A percentile compares a stretch with the other conserved stretches of the same genome.
These are phyloP conservation scores for Aspergillus costaricaensis DNA, from an alignment of 2,329 filamentous ascomycete species.

Conservation along the genomic window DNA sequence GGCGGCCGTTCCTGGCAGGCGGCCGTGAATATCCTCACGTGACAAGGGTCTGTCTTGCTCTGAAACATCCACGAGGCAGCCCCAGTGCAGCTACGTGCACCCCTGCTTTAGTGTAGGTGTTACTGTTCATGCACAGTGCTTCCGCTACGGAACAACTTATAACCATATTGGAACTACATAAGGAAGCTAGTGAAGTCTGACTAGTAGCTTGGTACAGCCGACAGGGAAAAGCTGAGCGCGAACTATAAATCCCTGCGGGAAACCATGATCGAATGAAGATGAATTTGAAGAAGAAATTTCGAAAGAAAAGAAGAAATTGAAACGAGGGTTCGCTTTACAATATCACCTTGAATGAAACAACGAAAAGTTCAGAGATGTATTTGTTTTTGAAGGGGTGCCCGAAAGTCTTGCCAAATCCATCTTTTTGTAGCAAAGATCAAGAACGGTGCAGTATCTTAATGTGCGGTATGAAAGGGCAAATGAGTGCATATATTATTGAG, in stretches of 20 bases:
- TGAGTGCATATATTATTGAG: neutral
- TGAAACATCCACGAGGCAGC: constrained; percentile 7
- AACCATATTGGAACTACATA: neutral
- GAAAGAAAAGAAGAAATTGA: neutral
- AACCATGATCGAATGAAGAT: neutral
- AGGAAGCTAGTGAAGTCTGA: neutral
- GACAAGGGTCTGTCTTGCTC: neutral
- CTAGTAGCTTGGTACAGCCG: neutral
- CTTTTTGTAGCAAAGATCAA: neutral
- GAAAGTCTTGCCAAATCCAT: neutral
- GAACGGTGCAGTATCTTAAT: neutral
- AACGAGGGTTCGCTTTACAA: neutral
- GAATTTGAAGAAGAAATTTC: neutral
- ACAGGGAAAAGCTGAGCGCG: neutral
- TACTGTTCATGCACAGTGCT: neutral
- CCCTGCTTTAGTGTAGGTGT: neutral
- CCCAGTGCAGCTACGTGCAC: too few relatives aligned
- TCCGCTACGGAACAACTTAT: neutral
- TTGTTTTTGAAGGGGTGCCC: neutral
- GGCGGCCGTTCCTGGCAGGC: constrained; percentile 17
- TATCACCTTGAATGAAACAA: neutral
- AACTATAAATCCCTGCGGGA: neutral
- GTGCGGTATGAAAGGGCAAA: neutral
- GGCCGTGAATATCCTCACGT: constrained; percentile 19
- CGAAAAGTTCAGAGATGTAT: neutral